Evolutionary conservation across 1,284 basidiomycete genomes (phyloP).

Genomic region (Afroboletus lepidellus): DNA sequence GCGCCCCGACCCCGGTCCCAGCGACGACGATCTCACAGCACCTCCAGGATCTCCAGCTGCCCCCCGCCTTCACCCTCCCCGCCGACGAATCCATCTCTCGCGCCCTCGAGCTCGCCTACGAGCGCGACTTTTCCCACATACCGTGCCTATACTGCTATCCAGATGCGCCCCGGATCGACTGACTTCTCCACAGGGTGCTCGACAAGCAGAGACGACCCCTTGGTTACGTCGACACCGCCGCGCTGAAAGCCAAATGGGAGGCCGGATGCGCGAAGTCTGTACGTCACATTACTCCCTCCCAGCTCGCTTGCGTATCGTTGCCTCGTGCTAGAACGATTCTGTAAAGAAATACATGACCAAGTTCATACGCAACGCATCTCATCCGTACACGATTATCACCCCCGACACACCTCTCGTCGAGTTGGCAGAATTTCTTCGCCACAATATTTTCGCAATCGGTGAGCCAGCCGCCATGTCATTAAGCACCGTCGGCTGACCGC

Average conservation of each 20-base stretch:
- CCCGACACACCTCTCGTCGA: slow-evolving; percentile 75
- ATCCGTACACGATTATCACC: slow-evolving; percentile 78
- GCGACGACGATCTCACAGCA: neutral
- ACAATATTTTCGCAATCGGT: slow-evolving; percentile 80
- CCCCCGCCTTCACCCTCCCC: slow-evolving; percentile 85
- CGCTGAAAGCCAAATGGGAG: slow-evolving; percentile 77
- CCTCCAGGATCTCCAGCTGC: slow-evolving; percentile 81
- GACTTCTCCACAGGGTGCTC: slow-evolving; percentile 59
- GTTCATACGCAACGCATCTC: slow-evolving; percentile 66
- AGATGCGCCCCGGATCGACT: neutral
- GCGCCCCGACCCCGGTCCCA: neutral
- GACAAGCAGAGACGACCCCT: slow-evolving; percentile 70
- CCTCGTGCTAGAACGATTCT: slow-evolving; percentile 53
- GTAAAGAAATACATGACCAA: slow-evolving; percentile 70
- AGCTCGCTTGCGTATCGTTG: too few relatives aligned
- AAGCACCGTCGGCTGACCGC: neutral
- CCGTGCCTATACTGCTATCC: slow-evolving; percentile 53
- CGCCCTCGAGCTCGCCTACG: slow-evolving; percentile 84
- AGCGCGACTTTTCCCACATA: slow-evolving; percentile 87
- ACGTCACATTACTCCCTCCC: slow-evolving; percentile 27
- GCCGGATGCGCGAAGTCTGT: slow-evolving; percentile 70
- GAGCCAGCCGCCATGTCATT: slow-evolving; percentile 20
- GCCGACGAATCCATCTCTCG: slow-evolving; percentile 65
- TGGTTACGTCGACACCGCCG: slow-evolving; percentile 78
- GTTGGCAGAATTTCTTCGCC: slow-evolving; percentile 70